Percentiles rank a stretch among this genome's conserved stretches.
phyloP scores from a whole-genome alignment of 371 early-diverging fungal species.

The Mortierella sp. region DNA sequence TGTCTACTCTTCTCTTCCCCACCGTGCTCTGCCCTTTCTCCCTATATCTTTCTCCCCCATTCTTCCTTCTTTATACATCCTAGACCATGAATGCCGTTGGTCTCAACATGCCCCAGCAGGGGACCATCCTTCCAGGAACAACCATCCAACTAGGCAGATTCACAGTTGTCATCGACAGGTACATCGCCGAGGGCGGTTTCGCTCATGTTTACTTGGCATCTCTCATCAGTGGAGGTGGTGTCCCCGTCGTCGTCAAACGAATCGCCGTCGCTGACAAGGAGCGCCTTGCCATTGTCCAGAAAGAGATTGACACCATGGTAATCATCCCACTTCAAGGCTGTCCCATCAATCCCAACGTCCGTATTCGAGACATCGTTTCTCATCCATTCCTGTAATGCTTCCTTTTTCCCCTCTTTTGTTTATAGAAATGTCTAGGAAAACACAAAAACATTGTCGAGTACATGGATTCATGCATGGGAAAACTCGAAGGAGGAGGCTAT shows the following conservation, averaged over 20 bases:
- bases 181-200: conserved; percentile 78
- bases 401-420: background rate
- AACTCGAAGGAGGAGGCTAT: conserved; percentile 73
- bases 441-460: conserved; percentile 88
- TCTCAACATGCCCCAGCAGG: conserved; percentile 31
- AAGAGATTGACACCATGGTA: conserved; percentile 87
- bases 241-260: conserved; percentile 80
- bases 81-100: conserved; percentile 40
- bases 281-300: conserved; percentile 70
- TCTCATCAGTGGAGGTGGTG: conserved; percentile 61
- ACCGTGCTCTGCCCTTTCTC: background rate
- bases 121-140: conserved; percentile 62
- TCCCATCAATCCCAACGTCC: too few species aligned
- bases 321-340: background rate
- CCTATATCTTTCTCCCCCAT: background rate
- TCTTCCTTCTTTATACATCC: background rate
- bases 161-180: conserved; percentile 61
- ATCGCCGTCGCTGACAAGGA: conserved; percentile 80
- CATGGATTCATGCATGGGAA: conserved; percentile 77
- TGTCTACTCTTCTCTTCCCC: background rate
- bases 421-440: conserved; percentile 77
- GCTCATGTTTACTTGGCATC: conserved; percentile 90
- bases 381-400: background rate
- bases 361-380: background rate
- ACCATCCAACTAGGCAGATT: conserved; percentile 59